Conservation (phyloP, 768 basidiomycete genomes). For the Termitomyces sp. region DNA sequence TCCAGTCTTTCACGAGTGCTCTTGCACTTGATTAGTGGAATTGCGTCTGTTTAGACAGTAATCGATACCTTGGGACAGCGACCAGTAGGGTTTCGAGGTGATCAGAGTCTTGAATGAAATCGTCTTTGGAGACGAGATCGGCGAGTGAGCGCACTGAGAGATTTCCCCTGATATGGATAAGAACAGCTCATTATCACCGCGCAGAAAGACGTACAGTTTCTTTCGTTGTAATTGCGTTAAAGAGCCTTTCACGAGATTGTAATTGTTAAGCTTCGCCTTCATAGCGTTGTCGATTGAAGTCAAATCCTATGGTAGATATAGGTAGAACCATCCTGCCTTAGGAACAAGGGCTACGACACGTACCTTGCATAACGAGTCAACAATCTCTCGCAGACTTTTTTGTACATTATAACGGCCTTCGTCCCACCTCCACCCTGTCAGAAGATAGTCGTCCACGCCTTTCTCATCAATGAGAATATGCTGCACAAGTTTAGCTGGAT, state of each 20-base stretch:
- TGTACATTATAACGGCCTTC: conserved; percentile 86
- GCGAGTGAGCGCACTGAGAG: conserved; percentile 86
- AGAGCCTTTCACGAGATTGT: conserved; percentile 92
- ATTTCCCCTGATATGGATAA: conserved; percentile 64
- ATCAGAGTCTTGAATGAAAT: conserved; percentile 87
- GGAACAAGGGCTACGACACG: conserved; percentile 11
- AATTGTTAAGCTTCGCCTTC: conserved; percentile 87
- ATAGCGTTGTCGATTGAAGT: conserved; percentile 90
- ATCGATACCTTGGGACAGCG: conserved; percentile 85
- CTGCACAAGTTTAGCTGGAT: conserved; percentile 68
- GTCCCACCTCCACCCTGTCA: conserved; percentile 92
- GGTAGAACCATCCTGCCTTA: conserved; percentile 2
- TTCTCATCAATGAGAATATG: conserved; percentile 80
- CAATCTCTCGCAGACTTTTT: conserved; percentile 76
- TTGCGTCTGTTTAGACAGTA: conserved; percentile 9
- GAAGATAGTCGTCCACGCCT: conserved; percentile 72
- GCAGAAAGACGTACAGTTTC: conserved; percentile 59
- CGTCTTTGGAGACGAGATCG: conserved; percentile 77
- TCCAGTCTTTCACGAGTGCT: conserved; percentile 83
- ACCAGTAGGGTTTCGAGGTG: conserved; percentile 91
- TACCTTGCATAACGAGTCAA: conserved; percentile 85
- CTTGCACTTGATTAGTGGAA: conserved; percentile 39
- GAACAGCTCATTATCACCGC: conserved; percentile 3
- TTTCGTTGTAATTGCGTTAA: conserved; percentile 91
- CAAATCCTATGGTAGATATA: conserved; percentile 67